Conservation (phyloP, 768 basidiomycete species). For the Hygrocybe coccinea region DNA sequence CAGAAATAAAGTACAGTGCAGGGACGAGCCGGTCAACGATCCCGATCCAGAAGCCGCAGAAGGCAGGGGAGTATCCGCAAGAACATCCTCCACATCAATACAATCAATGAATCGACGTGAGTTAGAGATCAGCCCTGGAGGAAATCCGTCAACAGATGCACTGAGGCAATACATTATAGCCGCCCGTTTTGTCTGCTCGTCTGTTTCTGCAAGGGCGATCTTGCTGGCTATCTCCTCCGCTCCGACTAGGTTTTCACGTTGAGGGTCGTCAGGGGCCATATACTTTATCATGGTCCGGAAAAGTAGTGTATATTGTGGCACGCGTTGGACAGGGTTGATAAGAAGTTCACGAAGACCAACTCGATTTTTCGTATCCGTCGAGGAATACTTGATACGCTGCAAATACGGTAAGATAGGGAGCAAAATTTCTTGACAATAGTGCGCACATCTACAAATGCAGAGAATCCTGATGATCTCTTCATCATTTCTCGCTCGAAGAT, state of each 20-base stretch:
- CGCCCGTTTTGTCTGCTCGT: slow-evolving; percentile 86
- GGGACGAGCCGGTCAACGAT: slow-evolving; percentile 36
- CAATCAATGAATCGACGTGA: slow-evolving; percentile 85
- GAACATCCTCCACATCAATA: slow-evolving; percentile 85
- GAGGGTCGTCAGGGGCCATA: slow-evolving; percentile 73
- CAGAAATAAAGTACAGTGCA: slow-evolving; percentile 86
- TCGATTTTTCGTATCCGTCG: slow-evolving; percentile 67
- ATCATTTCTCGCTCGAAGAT: slow-evolving; percentile 82
- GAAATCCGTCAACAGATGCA: slow-evolving; percentile 85
- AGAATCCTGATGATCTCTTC: slow-evolving; percentile 76
- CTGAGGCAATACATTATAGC: slow-evolving; percentile 83
- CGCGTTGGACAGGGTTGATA: slow-evolving; percentile 95
- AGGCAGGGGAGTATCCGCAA: slow-evolving; percentile 47
- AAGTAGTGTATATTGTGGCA: slow-evolving; percentile 89
- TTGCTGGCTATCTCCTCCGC: slow-evolving; percentile 84
- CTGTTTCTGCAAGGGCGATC: slow-evolving; percentile 88
- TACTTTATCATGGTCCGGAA: slow-evolving; percentile 91
- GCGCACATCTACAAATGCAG: slow-evolving; percentile 81
- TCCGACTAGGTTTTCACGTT: slow-evolving; percentile 72
- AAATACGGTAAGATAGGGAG: slow-evolving; percentile 11
- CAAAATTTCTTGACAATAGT: slow-evolving; percentile 3
- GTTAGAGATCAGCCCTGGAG: slow-evolving; percentile 84
- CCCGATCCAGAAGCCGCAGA: slow-evolving; percentile 41
- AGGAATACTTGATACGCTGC: slow-evolving; percentile 84
- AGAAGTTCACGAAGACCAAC: slow-evolving; percentile 86